Percentiles rank a stretch among this genome's conserved stretches.
phyloP scores from a whole-genome alignment of 345 rosid genomes.

The Aethionema arabicum region DNA sequence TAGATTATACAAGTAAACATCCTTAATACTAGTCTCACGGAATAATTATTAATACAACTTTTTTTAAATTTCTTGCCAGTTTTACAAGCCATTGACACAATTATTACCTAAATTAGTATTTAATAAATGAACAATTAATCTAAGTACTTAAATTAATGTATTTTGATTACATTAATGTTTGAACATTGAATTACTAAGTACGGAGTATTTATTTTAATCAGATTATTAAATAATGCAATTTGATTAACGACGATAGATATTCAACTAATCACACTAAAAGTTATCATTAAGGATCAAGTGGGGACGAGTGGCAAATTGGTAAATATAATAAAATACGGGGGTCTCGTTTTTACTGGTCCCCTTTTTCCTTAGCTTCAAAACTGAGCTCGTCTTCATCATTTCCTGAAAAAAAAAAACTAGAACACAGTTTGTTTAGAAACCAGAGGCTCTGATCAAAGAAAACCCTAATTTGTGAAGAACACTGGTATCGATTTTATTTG shows the following conservation, averaged over 20 bases:
- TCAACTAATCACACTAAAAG: conserved; percentile 29
- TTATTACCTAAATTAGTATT: conserved; percentile 18
- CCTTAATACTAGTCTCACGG: conserved; percentile 12
- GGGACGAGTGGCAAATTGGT: conserved; percentile 29
- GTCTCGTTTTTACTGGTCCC: background rate
- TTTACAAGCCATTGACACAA: conserved; percentile 30
- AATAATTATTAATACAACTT: background rate
- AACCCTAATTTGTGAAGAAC: conserved; percentile 29
- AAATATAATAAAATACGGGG: conserved; percentile 15
- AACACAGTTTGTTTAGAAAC: conserved; percentile 28
- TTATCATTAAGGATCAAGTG: conserved; percentile 16
- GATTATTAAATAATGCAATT: conserved; percentile 19
- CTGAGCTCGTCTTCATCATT: conserved; percentile 35
- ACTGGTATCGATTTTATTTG: conserved; percentile 17
- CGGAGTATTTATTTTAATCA: conserved; percentile 6
- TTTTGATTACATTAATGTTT: conserved; percentile 22
- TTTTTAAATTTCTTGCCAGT: conserved; percentile 19
- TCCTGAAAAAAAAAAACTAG: conserved; percentile 11
- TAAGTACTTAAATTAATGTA: background rate
- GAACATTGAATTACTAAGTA: conserved; percentile 18
- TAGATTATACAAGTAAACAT: conserved; percentile 13
- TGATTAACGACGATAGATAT: conserved; percentile 21
- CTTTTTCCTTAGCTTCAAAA: conserved; percentile 36
- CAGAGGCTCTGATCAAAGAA: conserved; percentile 20
- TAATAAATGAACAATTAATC: background rate